These are phyloP conservation scores for Beta lomatogona DNA, from an alignment of 179 eudicot genomes.

Conservation along the genomic window DNA sequence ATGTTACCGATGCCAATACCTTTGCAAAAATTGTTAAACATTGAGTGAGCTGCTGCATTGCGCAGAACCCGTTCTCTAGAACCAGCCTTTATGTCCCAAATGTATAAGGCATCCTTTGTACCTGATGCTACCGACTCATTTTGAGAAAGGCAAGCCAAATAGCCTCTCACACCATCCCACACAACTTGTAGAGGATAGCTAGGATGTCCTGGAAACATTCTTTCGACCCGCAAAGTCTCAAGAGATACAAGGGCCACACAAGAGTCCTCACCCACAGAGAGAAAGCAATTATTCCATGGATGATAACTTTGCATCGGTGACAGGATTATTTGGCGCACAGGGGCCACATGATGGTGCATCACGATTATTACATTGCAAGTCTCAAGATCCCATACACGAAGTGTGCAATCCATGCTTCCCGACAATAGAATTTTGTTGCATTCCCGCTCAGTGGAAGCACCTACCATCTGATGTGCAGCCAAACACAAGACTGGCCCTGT, in stretches of 20 bases:
- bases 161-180: slow-evolving; percentile 88
- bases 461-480: slow-evolving; percentile 71
- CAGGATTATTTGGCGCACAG: slow-evolving; percentile 82
- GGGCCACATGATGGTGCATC: slow-evolving; percentile 96
- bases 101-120: slow-evolving; percentile 64
- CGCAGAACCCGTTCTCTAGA: slow-evolving; percentile 92
- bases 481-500: slow-evolving; percentile 79
- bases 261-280: slow-evolving; percentile 88
- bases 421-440: slow-evolving; percentile 62
- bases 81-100: slow-evolving; percentile 97
- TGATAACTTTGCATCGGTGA: slow-evolving; percentile 63
- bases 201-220: slow-evolving; percentile 95
- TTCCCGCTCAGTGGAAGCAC: slow-evolving; percentile 37
- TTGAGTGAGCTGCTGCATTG: slow-evolving; percentile 86
- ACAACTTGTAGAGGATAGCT: slow-evolving; percentile 69
- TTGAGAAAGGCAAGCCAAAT: slow-evolving; percentile 82
- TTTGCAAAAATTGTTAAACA: slow-evolving; percentile 80
- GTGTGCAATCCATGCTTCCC: slow-evolving; percentile 89
- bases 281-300: slow-evolving; percentile 94
- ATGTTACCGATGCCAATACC: slow-evolving; percentile 33
- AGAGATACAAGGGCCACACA: slow-evolving; percentile 85
- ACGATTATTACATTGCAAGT: slow-evolving; percentile 56
- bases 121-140: slow-evolving; percentile 55
- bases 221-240: slow-evolving; percentile 81
- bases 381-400: slow-evolving; percentile 91